phyloP scores from a whole-genome alignment of 768 basidiomycete species.

The Auricularia cornea region DNA sequence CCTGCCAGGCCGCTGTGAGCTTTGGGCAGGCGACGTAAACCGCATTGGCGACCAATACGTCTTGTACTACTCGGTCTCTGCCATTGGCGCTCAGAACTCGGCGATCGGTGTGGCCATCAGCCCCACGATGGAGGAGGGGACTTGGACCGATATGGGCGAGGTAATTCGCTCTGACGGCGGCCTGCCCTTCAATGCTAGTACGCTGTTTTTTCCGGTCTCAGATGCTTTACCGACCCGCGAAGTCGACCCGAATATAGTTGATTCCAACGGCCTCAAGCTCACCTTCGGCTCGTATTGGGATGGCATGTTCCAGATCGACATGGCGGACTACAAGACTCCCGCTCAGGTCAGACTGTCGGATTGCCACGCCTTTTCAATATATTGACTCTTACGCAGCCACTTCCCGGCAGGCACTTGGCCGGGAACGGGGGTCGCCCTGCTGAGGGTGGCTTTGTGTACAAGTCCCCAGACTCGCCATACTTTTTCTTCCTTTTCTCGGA shows the following conservation, averaged over 20 bases:
- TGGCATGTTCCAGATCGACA: not conserved
- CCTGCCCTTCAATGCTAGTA: constrained; percentile 13
- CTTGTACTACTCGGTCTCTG: constrained; percentile 16
- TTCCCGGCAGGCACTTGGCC: not conserved
- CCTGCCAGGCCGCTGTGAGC: constrained; percentile 9
- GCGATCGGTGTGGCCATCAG: constrained; percentile 17
- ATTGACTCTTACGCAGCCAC: not conserved
- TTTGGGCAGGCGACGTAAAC: constrained; percentile 18
- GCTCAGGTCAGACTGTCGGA: not conserved
- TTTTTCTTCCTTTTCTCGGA: constrained; percentile 13
- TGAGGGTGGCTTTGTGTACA: constrained; percentile 4
- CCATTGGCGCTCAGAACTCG: constrained; percentile 17
- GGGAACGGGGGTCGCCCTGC: not conserved
- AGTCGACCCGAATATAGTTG: constrained; percentile 13
- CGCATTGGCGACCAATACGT: constrained; percentile 13
- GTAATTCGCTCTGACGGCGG: constrained; percentile 13
- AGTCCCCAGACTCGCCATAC: not conserved
- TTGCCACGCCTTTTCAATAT: too few relatives aligned
- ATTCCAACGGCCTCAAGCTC: constrained; percentile 12
- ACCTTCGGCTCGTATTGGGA: constrained; percentile 12
- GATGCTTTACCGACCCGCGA: too few relatives aligned
- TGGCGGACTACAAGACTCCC: not conserved
- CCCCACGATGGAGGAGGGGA: constrained; percentile 16
- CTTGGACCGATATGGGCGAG: constrained; percentile 16
- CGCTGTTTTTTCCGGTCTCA: too few relatives aligned